Percentiles rank a stretch among this genome's conserved stretches.
phyloP scores from a whole-genome alignment of 2,329 filamentous ascomycete species.

The Fusarium poae region DNA sequence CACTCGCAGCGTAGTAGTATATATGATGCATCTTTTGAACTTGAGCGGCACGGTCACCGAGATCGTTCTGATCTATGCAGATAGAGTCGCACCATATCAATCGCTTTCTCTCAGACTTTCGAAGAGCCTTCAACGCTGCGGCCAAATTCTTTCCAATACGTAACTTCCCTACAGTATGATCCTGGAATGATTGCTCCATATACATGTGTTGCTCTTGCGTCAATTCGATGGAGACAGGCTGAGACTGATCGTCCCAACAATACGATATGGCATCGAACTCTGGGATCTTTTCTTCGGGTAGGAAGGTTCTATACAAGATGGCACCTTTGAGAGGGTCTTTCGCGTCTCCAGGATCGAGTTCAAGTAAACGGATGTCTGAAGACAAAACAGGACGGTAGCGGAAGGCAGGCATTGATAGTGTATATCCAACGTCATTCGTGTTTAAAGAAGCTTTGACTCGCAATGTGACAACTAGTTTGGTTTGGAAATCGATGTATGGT shows the following conservation, averaged over 20 bases:
- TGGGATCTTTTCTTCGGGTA: background rate
- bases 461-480: no score
- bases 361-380: background rate
- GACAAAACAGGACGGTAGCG: background rate
- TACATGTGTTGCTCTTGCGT: background rate
- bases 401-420: background rate
- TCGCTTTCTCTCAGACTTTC: background rate
- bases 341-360: background rate
- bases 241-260: constrained; percentile 10
- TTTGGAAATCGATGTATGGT: no score
- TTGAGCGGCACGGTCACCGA: background rate
- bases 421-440: no score
- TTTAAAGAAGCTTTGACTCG: no score
- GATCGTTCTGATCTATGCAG: constrained; percentile 2
- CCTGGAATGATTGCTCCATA: background rate
- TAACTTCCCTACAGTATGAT: background rate
- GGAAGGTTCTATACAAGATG: background rate
- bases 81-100: constrained; percentile 10
- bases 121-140: background rate
- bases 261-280: constrained; percentile 1
- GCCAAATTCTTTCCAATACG: background rate
- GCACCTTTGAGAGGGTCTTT: background rate
- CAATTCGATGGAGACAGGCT: background rate
- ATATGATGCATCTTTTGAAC: constrained; percentile 1
- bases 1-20: background rate